phyloP scores from a whole-genome alignment of 2,329 filamentous ascomycete species.

The Didymella lethalis region DNA sequence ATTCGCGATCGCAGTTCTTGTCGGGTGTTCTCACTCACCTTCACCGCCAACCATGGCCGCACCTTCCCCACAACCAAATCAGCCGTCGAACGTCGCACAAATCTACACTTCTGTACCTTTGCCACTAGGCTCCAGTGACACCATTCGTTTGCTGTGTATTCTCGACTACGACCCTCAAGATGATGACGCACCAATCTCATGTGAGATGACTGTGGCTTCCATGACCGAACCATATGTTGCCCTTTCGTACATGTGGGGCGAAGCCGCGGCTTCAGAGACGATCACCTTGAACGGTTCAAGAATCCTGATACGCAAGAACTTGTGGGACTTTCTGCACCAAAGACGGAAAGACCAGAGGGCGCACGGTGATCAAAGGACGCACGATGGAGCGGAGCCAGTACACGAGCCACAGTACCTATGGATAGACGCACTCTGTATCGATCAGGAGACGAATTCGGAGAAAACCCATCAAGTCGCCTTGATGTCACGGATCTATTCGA shows the following conservation, averaged over 20 bases:
- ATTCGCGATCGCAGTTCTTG: no score
- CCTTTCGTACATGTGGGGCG: conserved; percentile 19
- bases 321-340: conserved; percentile 19
- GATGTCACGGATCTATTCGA: background rate
- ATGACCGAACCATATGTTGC: conserved; percentile 1
- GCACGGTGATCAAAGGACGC: no score
- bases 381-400: background rate
- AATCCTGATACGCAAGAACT: conserved; percentile 8
- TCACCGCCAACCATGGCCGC: background rate
- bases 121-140: background rate
- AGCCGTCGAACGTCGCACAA: background rate
- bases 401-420: background rate
- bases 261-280: background rate
- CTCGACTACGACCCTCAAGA: background rate
- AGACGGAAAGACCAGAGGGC: background rate
- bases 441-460: background rate
- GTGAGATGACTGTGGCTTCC: conserved; percentile 1
- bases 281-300: conserved; percentile 7
- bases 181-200: background rate
- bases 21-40: no score
- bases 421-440: background rate
- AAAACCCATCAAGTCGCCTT: background rate
- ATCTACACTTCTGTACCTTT: background rate
- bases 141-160: background rate
- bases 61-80: background rate